Conservation (phyloP, 2,329 filamentous ascomycete genomes). For the Botrytis medusae region DNA sequence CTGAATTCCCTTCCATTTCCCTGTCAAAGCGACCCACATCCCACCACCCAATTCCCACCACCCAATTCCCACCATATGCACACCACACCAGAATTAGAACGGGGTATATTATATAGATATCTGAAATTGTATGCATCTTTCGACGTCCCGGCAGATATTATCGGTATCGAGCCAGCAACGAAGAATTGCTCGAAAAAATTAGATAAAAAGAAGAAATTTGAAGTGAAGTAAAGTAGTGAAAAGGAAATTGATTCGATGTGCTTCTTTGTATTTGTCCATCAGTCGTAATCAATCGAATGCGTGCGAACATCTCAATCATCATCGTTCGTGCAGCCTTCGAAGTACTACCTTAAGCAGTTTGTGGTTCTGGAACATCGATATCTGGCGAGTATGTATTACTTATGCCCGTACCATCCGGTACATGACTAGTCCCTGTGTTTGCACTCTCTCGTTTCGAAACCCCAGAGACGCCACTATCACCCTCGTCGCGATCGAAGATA, state of each 20-base stretch:
- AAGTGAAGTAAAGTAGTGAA: background rate
- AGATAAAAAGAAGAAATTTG: background rate
- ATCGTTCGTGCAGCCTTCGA: background rate
- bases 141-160: background rate
- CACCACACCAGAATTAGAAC: conserved; percentile 6
- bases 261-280: background rate
- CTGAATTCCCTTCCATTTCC: background rate
- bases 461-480: conserved; percentile 40
- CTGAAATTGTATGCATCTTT: conserved; percentile 3
- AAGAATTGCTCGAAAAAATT: conserved; percentile 9
- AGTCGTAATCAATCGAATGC: background rate
- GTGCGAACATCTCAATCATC: background rate
- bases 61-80: conserved; percentile 4
- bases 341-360: conserved; percentile 27
- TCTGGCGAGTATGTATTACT: conserved; percentile 17
- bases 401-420: conserved; percentile 12
- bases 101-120: conserved; percentile 17
- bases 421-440: conserved; percentile 8
- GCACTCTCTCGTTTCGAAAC: conserved; percentile 34
- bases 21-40: background rate
- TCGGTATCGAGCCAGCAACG: background rate
- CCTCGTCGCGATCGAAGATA: conserved; percentile 39
- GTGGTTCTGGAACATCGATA: conserved; percentile 24
- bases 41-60: background rate
- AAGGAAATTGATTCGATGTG: conserved; percentile 3